Percentiles rank a stretch among this genome's conserved stretches.
phyloP scores from a whole-genome alignment of 495 filamentous ascomycete genomes.

The Jackrogersella minutella region DNA sequence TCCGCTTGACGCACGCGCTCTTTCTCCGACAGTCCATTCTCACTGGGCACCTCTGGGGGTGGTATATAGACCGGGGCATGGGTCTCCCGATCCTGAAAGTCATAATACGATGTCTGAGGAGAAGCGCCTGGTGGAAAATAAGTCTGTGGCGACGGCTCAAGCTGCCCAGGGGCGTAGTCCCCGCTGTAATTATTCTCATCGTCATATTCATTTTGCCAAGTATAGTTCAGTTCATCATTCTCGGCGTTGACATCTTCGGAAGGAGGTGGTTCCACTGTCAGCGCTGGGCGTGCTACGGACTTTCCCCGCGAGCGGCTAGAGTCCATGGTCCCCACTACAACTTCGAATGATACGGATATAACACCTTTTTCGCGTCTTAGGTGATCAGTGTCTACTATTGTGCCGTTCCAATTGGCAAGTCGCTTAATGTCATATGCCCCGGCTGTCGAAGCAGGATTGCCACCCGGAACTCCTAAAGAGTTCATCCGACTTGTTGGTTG shows the following conservation, averaged over 20 bases:
- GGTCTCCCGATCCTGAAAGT: conserved; percentile 35
- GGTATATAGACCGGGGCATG: conserved; percentile 56
- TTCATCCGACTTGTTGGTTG: conserved; percentile 61
- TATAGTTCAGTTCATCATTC: conserved; percentile 44
- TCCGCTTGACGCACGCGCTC: conserved; percentile 72
- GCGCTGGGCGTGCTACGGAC: conserved; percentile 45
- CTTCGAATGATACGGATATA: conserved; percentile 80
- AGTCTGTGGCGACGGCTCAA: conserved; percentile 31
- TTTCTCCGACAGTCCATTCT: conserved; percentile 72
- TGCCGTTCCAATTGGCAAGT: conserved; percentile 67
- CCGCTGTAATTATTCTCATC: conserved; percentile 43
- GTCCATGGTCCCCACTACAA: conserved; percentile 88
- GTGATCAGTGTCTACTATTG: conserved; percentile 88
- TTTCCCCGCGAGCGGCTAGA: conserved; percentile 69
- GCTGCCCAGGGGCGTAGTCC: conserved; percentile 24
- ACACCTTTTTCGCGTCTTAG: conserved; percentile 89
- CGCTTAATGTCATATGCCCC: conserved; percentile 47
- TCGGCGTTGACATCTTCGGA: conserved; percentile 20
- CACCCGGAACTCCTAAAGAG: conserved; percentile 62
- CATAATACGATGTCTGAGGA: conserved; percentile 43
- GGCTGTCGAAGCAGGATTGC: conserved; percentile 45
- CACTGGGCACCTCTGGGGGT: conserved; percentile 60
- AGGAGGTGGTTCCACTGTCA: conserved; percentile 38
- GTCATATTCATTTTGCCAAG: conserved; percentile 42
- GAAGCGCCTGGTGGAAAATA: conserved; percentile 39